These are phyloP conservation scores for Salix dunnii DNA, from an alignment of 345 rosid species.

Conservation along the genomic window DNA sequence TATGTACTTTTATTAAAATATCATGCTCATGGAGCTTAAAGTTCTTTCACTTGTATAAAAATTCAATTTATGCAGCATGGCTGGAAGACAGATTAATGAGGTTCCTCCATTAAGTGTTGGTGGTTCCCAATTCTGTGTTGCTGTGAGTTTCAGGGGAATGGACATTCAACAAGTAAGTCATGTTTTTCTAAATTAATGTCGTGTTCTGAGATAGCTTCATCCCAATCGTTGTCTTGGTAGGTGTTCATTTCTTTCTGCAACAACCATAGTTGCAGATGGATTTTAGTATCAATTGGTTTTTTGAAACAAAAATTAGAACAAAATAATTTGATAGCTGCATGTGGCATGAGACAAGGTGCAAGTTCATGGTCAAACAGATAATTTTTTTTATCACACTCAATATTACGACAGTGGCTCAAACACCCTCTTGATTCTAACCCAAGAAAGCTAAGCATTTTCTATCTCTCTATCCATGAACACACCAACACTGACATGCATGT, in stretches of 20 bases:
- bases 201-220: background rate
- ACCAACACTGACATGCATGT: background rate
- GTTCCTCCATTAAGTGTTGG: constrained; percentile 75
- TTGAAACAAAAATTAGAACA: background rate
- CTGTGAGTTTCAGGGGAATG: constrained; percentile 72
- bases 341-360: background rate
- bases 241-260: background rate
- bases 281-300: background rate
- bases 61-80: constrained; percentile 65
- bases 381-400: no score
- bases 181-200: constrained; percentile 18
- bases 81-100: constrained; percentile 85
- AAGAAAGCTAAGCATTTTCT: background rate
- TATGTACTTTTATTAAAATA: background rate
- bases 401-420: background rate
- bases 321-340: background rate
- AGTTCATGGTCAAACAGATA: background rate
- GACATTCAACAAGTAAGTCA: constrained; percentile 66
- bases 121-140: constrained; percentile 78
- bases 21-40: constrained; percentile 14
- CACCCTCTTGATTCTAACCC: background rate
- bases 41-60: background rate
- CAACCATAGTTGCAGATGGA: background rate
- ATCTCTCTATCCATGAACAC: background rate
- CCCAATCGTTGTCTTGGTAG: background rate